phyloP scores from a whole-genome alignment of 345 rosid genomes.

The Ceriops tagal region DNA sequence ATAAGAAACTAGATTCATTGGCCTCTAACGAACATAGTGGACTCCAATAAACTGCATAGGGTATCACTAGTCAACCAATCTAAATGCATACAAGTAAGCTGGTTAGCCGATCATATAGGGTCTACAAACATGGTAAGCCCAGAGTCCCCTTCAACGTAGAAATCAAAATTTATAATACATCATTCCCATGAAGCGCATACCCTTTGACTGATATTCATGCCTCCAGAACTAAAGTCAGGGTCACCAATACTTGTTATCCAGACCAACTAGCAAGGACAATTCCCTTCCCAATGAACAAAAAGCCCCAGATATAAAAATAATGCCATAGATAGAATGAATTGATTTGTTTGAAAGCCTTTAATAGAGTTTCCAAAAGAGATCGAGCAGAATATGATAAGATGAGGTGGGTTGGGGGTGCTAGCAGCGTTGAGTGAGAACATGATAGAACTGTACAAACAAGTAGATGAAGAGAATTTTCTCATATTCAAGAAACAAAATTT shows the following conservation, averaged over 20 bases:
- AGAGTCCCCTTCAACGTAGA: constrained; percentile 1
- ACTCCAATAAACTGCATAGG: background rate
- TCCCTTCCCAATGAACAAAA: background rate
- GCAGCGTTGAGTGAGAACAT: no score
- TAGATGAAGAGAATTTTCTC: background rate
- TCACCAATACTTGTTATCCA: background rate
- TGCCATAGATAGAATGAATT: no score
- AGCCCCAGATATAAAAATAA: background rate
- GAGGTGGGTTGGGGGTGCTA: no score
- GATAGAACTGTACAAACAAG: background rate
- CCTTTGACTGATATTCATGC: background rate
- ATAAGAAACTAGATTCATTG: background rate
- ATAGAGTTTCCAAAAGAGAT: no score
- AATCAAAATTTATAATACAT: background rate
- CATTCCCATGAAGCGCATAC: no score
- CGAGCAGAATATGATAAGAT: no score
- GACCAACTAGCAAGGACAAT: background rate
- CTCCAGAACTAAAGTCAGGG: background rate
- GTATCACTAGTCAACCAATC: no score
- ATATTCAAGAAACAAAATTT: background rate
- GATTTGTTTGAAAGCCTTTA: no score
- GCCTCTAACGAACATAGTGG: background rate
- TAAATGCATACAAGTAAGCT: no score
- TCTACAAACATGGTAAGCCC: background rate
- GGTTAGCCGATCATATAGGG: background rate